Evolutionary conservation across 2,329 filamentous ascomycete genomes (phyloP).

Genomic region (Ceratocystis lukuohia): DNA sequence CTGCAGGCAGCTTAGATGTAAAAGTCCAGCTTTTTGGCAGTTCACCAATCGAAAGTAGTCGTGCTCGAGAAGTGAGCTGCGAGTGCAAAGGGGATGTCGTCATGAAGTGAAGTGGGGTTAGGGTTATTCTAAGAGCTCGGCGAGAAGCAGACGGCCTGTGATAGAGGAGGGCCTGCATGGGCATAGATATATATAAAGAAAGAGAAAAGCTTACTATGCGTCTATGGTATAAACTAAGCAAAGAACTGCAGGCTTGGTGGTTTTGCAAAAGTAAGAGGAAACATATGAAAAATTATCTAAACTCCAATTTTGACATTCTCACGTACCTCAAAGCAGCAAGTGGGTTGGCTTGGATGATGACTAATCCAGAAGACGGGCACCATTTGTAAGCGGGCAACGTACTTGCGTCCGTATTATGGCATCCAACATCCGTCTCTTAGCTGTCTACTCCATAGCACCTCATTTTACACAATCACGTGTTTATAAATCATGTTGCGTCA

Average conservation of each 20-base stretch:
- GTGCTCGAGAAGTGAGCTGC: neutral
- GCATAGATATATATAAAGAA: neutral
- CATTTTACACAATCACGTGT: neutral
- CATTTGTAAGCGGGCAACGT: neutral
- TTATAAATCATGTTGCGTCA: neutral
- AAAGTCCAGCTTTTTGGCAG: slow-evolving; percentile 54
- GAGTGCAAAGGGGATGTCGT: neutral
- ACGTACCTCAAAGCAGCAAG: neutral
- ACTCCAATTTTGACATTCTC: too few species aligned
- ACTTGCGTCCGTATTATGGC: neutral
- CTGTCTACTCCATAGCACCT: too few species aligned
- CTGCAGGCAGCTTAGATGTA: slow-evolving; percentile 57
- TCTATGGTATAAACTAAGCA: neutral
- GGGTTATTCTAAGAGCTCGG: neutral
- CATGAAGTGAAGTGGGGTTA: slow-evolving; percentile 9
- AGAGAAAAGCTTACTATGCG: neutral
- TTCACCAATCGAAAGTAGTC: slow-evolving; percentile 32
- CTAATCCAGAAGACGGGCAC: neutral
- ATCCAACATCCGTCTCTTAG: too few species aligned
- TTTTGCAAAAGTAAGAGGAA: neutral
- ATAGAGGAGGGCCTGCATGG: neutral
- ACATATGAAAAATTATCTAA: too few species aligned
- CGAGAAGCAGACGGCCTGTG: neutral
- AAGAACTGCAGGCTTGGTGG: neutral
- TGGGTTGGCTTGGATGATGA: neutral